Evolutionary conservation across 805 yeast genomes (phyloP).

Genomic region (Cyberlindnera maclurae): DNA sequence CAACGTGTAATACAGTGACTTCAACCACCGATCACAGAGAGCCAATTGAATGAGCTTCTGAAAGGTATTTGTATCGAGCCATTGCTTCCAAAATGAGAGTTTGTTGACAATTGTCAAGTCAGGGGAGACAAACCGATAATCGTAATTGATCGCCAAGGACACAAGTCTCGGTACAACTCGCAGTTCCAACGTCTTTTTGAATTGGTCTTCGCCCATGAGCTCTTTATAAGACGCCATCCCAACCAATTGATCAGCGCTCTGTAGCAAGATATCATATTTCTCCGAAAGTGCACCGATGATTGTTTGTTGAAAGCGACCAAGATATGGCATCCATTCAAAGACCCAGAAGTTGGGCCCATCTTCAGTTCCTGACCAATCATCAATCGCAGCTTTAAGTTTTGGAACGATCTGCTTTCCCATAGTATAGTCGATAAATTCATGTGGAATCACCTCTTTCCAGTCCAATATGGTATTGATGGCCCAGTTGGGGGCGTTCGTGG

Average conservation of each 20-base stretch:
- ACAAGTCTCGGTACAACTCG: constrained; percentile 20
- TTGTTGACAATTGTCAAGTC: constrained; percentile 13
- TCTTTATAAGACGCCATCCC: constrained; percentile 28
- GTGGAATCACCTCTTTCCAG: constrained; percentile 34
- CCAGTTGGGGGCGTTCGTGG: constrained; percentile 30
- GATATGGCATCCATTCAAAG: constrained; percentile 32
- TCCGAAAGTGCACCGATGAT: constrained; percentile 19
- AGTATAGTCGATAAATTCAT: constrained; percentile 23
- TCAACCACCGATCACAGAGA: constrained; percentile 28
- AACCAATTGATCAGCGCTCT: constrained; percentile 3
- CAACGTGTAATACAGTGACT: constrained; percentile 9
- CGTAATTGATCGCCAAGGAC: constrained; percentile 1
- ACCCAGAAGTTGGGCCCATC: constrained; percentile 26
- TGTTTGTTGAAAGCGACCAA: constrained; percentile 11
- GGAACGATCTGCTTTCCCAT: constrained; percentile 30
- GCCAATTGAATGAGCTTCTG: constrained; percentile 25
- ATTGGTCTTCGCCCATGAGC: constrained; percentile 23
- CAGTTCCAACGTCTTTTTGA: constrained; percentile 14
- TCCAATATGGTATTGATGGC: constrained; percentile 33
- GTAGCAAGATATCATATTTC: constrained; percentile 18
- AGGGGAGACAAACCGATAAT: constrained; percentile 13
- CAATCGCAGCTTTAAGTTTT: constrained; percentile 27
- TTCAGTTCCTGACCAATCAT: constrained; percentile 27
- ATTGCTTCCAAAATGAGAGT: constrained; percentile 21
- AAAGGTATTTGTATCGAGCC: constrained; percentile 14